Evolutionary conservation across 23 red algal genomes (phyloP), one percentile per base, ranked within the genome.

Genomic region (Gracilaria domingensis): DNA sequence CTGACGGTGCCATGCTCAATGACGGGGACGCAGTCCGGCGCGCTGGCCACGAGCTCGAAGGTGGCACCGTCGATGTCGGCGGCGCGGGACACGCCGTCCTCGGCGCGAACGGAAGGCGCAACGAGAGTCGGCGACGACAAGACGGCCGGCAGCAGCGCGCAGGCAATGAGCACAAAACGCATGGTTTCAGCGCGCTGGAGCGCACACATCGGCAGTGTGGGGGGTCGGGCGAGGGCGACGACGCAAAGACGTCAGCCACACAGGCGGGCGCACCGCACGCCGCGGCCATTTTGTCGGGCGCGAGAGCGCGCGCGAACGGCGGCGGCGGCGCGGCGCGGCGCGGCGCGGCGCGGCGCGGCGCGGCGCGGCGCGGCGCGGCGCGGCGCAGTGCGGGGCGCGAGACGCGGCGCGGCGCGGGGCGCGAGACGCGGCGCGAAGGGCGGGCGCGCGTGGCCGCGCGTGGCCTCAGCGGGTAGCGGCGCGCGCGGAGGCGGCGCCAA

Each of bases 21-120:
- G 3, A 20, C 12, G 3, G 20, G 3, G 26, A 77, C 45, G 45
- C 72, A 77, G 38, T 42, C 72, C 20, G 12, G 0, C 45, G 72
- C 4, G 20, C 26, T 21, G n/a, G 72, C 45, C 2, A 77, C 72
- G 8, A 77, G 72, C 24, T 28, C 72, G 72, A 77, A 77, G 72
- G 39, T 26, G 42, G 72, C 38, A 23, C 45, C 45, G 40, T 77
- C 39, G 12, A 77, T 28, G 25, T 77, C 72, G 6, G 72, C 72
- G 7, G 38, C 72, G 23, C 72, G 38, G 6, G 72, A 23, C 45
- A 9, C 9, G 26, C 2, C 34, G 5, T 25, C 59, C 42, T 45
- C 42, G 5, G 42, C 42, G 5, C 42, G 42, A 45, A 45, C 42
- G 59, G 59, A 30, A 29, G 59, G n/a, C 59, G 26, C 8, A 8